Conservation (phyloP, 164 flowering plant species). For the Hamamelis virginiana region DNA sequence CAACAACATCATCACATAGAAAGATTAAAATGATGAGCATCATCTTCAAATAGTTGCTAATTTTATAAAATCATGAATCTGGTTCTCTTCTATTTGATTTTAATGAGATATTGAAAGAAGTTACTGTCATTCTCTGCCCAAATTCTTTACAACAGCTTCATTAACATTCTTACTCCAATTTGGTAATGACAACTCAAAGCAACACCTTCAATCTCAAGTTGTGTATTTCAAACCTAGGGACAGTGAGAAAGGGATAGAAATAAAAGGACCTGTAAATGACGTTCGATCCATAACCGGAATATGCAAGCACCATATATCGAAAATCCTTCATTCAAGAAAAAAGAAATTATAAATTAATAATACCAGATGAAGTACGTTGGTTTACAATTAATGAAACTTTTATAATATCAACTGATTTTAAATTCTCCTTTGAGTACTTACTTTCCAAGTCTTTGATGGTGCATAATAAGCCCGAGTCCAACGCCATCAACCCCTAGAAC, state of each 20-base stretch:
- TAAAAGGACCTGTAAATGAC: conserved; percentile 44
- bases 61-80: no score
- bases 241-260: not conserved
- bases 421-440: conserved; percentile 17
- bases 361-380: no score
- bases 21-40: not conserved
- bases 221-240: not conserved
- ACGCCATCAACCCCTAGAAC: conserved; percentile 46
- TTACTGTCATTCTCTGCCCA: no score
- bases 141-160: no score
- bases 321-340: conserved; percentile 39
- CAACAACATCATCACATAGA: no score
- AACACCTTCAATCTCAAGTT: not conserved
- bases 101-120: no score
- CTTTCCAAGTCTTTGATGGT: conserved; percentile 51
- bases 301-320: conserved; percentile 66
- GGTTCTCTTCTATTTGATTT: no score
- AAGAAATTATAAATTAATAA: not conserved
- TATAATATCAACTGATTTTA: not conserved
- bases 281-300: conserved; percentile 59
- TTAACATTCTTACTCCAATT: no score
- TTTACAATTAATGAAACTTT: no score
- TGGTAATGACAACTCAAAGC: not conserved
- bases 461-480: conserved; percentile 51
- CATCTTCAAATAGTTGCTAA: not conserved